These are phyloP conservation scores for Oryza brachyantha DNA, from an alignment of 176 grass and related monocot species.

Conservation along the genomic window DNA sequence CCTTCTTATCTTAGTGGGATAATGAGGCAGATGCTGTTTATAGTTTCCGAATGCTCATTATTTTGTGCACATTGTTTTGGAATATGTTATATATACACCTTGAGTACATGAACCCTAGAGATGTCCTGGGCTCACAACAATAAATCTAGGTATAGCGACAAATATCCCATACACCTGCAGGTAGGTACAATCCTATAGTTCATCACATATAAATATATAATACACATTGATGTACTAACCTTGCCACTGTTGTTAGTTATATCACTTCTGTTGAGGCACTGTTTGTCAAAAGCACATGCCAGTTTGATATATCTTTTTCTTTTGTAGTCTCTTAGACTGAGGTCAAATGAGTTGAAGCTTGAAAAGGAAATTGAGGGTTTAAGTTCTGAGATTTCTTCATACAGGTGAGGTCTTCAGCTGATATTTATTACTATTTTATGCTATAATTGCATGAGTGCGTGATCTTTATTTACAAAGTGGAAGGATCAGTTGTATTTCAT, in stretches of 20 bases:
- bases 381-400: conserved; percentile 79
- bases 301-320: conserved; percentile 29
- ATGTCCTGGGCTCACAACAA: background rate
- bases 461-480: background rate
- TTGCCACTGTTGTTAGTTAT: background rate
- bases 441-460: background rate
- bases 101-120: background rate
- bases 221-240: background rate
- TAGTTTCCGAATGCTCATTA: background rate
- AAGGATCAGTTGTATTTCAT: conserved; percentile 7
- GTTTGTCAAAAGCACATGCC: background rate
- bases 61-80: background rate
- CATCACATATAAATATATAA: background rate
- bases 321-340: conserved; percentile 89
- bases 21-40: background rate
- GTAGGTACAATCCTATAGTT: background rate
- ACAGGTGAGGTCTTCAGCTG: conserved; percentile 54
- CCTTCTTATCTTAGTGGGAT: background rate
- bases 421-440: conserved; percentile 19
- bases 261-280: background rate
- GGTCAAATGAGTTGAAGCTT: conserved; percentile 95
- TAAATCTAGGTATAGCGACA: conserved; percentile 1
- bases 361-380: conserved; percentile 83
- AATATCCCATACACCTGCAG: conserved; percentile 16
- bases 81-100: conserved; percentile 8